These are phyloP conservation scores for Venturia nashicola DNA, from an alignment of 2,329 filamentous ascomycete species.

Conservation along the genomic window DNA sequence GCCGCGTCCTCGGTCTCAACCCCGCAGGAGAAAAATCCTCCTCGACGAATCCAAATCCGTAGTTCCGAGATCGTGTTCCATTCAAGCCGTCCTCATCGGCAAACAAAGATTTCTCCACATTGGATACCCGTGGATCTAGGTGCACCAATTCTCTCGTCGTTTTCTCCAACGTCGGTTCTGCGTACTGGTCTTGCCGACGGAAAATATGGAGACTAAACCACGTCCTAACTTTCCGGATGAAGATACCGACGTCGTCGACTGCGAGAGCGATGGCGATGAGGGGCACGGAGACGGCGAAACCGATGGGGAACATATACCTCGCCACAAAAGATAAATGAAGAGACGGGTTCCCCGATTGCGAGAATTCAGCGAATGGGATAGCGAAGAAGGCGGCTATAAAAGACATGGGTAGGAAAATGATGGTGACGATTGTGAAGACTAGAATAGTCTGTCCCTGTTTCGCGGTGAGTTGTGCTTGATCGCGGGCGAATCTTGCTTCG, in stretches of 20 bases:
- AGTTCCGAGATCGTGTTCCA: background rate
- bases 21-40: background rate
- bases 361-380: slow-evolving; percentile 40
- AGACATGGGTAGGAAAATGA: slow-evolving; percentile 42
- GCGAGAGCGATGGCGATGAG: slow-evolving; percentile 34
- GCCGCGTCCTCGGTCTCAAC: background rate
- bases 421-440: slow-evolving; percentile 48
- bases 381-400: slow-evolving; percentile 46
- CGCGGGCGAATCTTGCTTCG: slow-evolving; percentile 48
- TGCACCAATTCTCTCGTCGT: background rate
- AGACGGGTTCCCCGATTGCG: slow-evolving; percentile 19
- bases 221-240: background rate
- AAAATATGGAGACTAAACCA: background rate
- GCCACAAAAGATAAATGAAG: slow-evolving; percentile 39
- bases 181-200: background rate
- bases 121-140: background rate
- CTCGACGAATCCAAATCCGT: background rate
- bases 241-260: slow-evolving; percentile 27
- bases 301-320: slow-evolving; percentile 44
- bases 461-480: slow-evolving; percentile 49
- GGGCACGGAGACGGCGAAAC: slow-evolving; percentile 40
- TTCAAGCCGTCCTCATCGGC: background rate
- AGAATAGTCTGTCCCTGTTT: slow-evolving; percentile 45
- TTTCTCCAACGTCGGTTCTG: background rate
- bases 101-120: background rate